These are phyloP conservation scores for Saturnispora silvae DNA, from an alignment of 805 yeast species.

Conservation along the genomic window DNA sequence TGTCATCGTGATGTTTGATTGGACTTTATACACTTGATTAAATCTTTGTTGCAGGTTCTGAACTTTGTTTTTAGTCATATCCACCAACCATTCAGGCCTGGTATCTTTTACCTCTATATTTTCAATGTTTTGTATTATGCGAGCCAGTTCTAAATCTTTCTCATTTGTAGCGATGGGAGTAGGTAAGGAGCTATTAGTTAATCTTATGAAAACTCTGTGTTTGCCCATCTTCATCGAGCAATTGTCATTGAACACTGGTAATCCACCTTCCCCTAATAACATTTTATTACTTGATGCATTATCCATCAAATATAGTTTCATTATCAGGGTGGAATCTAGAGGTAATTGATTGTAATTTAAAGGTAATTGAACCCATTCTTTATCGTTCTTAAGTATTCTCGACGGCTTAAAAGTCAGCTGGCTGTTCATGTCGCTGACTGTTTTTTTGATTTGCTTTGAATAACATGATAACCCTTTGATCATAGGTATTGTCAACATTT, in stretches of 20 bases:
- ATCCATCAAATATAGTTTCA: constrained; percentile 60
- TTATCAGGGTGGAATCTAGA: constrained; percentile 43
- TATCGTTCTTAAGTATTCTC: not conserved
- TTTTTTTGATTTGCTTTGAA: not conserved
- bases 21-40: constrained; percentile 28
- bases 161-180: not conserved
- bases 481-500: constrained; percentile 35
- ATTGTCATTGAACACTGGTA: constrained; percentile 42
- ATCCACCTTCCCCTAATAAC: constrained; percentile 50
- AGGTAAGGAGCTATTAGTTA: not conserved
- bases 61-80: constrained; percentile 29
- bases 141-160: not conserved
- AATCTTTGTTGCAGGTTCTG: constrained; percentile 36
- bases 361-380: constrained; percentile 61
- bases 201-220: constrained; percentile 47
- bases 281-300: constrained; percentile 34
- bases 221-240: constrained; percentile 32
- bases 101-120: constrained; percentile 18
- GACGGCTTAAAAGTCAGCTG: not conserved
- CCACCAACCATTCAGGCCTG: constrained; percentile 59
- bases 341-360: constrained; percentile 64
- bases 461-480: constrained; percentile 14
- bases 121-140: not conserved
- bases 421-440: not conserved
- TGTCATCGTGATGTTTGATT: constrained; percentile 9